These are phyloP conservation scores for Dictyostelium firmibasis DNA, from an alignment of 78 protist species.

Conservation along the genomic window DNA sequence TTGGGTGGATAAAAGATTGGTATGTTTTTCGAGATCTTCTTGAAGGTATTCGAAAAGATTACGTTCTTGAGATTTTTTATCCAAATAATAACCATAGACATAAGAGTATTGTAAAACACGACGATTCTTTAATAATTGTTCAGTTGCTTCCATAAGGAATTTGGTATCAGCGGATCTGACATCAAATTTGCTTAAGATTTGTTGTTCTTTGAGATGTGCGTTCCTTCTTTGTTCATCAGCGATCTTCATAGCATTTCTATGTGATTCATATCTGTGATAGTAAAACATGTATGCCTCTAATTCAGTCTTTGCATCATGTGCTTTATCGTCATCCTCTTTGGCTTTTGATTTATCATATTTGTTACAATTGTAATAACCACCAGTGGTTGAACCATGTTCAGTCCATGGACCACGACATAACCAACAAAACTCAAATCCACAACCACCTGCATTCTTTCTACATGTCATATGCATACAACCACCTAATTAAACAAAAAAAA, in stretches of 20 bases:
- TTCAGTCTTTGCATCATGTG: slow-evolving; percentile 78
- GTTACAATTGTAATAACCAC: slow-evolving; percentile 89
- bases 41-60: slow-evolving; percentile 86
- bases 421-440: slow-evolving; percentile 88
- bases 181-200: slow-evolving; percentile 56
- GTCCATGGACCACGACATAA: slow-evolving; percentile 89
- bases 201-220: slow-evolving; percentile 71
- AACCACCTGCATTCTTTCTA: slow-evolving; percentile 81
- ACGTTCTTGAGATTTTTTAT: slow-evolving; percentile 68
- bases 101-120: slow-evolving; percentile 84
- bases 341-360: slow-evolving; percentile 84
- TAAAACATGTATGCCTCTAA: slow-evolving; percentile 86
- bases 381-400: slow-evolving; percentile 87
- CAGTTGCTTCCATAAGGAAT: slow-evolving; percentile 84
- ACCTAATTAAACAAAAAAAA: neutral
- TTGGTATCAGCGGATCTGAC: slow-evolving; percentile 83
- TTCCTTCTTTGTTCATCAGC: slow-evolving; percentile 82
- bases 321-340: slow-evolving; percentile 87
- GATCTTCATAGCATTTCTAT: slow-evolving; percentile 81
- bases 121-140: slow-evolving; percentile 72
- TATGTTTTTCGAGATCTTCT: slow-evolving; percentile 87
- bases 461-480: slow-evolving; percentile 93
- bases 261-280: slow-evolving; percentile 84
- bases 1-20: slow-evolving; percentile 56
- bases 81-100: slow-evolving; percentile 85